Evolutionary conservation across 352 stramenopile species (phyloP), one percentile per base, ranked within the genome.

Genomic region (Phytophthora citrophthora): DNA sequence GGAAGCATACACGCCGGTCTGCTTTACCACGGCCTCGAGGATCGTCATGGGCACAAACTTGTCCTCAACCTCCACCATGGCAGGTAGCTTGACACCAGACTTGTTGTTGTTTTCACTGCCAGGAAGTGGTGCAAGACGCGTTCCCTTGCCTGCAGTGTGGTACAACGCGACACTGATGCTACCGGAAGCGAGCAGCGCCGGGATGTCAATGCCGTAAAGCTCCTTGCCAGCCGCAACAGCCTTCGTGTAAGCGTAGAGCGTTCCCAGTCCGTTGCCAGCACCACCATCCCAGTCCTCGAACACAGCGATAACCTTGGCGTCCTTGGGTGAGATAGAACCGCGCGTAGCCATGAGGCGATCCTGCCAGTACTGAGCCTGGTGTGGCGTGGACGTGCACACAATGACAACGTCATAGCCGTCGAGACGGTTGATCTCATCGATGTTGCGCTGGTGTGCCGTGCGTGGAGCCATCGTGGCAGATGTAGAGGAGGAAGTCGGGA

Each of bases 91-190:
- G 43, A 99, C 97, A 54, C 96, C 97, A 23, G 96, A 98, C 81
- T 99, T 99, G 86, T 99, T 99, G 81, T 99, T 99, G 83, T 99
- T 99, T 71, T 99, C 97, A 49, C 87, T 97, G 36, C 96, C 97
- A 6, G 96, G 96, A 34, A 99, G 79, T 40, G 96, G 97, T 39
- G 97, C 96, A 20, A 99, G 86, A 20, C 97, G 93, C 51, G 97
- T 99, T 43, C 96, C 97, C 76, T 99, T 99, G 67, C 97, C 97
- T 8, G 97, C 97, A 20, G 97, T 99, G 86, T 99, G 96, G 82
- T 98, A 99, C 27, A 99, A 76, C 39, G 95, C 95, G 4, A 98
- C 94, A 54, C 84, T 97, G 72, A 99, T 93, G 34, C 78, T 76
- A 5, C 76, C 76, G 0, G 74, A 54, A 9, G 72, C 77, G 10